phyloP scores from a whole-genome alignment of 306 rosid genomes.

The Prosopis cineraria region DNA sequence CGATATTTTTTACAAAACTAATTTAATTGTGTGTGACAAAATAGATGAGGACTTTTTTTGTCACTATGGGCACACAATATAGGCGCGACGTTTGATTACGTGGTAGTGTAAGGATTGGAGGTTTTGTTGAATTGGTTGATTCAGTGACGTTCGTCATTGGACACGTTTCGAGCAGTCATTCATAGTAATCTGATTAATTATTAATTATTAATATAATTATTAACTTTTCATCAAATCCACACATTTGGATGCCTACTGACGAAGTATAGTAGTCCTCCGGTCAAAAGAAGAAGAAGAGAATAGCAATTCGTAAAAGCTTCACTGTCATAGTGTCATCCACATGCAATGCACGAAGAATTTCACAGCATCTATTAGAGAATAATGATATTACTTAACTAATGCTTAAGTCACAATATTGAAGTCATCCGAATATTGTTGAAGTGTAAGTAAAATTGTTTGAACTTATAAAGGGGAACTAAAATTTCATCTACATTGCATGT shows the following conservation, averaged over 20 bases:
- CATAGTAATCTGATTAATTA: background rate
- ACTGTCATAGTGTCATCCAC: conserved; percentile 19
- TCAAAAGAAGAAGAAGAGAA: too few species aligned
- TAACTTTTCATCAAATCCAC: background rate
- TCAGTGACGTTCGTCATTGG: conserved; percentile 1
- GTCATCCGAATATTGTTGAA: background rate
- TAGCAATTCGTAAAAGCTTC: background rate
- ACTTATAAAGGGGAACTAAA: background rate
- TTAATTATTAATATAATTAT: background rate
- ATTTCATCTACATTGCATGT: too few species aligned
- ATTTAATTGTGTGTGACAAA: background rate
- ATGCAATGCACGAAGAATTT: background rate
- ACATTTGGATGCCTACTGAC: background rate
- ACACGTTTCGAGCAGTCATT: conserved; percentile 35
- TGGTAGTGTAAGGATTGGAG: conserved; percentile 30
- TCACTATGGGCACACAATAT: background rate
- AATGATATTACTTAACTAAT: background rate
- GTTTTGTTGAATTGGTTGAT: background rate
- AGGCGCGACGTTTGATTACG: conserved; percentile 24
- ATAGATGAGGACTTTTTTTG: background rate
- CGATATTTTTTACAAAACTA: background rate
- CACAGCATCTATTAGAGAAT: background rate
- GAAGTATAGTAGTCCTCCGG: background rate
- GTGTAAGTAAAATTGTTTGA: background rate
- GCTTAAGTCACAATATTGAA: background rate